Evolutionary conservation across 2,329 filamentous ascomycete genomes (phyloP).

Genomic region (Mariannaea sp.): DNA sequence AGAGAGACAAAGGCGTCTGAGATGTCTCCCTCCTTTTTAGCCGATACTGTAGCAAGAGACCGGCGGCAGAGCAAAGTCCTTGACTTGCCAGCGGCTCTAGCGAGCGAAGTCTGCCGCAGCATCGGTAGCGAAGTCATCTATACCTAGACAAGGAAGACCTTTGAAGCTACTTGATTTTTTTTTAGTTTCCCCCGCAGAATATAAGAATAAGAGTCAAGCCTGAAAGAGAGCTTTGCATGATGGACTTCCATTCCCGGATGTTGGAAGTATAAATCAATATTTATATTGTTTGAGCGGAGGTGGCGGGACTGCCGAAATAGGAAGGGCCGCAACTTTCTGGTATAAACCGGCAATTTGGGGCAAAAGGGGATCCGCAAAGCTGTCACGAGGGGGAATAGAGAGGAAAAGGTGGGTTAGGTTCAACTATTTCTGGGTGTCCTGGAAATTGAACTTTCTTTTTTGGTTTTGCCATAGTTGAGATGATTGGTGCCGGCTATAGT

Average conservation of each 20-base stretch:
- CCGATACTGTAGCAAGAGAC: conserved; percentile 21
- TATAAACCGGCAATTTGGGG: conserved; percentile 13
- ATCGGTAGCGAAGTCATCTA: conserved; percentile 21
- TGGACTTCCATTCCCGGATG: neutral
- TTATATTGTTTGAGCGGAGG: conserved; percentile 27
- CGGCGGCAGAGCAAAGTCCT: conserved; percentile 25
- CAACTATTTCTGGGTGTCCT: neutral
- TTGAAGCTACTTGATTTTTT: no score
- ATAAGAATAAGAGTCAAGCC: neutral
- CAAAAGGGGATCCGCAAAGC: conserved; percentile 4
- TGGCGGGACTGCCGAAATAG: conserved; percentile 38
- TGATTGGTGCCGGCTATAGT: no score
- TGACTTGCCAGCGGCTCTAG: conserved; percentile 16
- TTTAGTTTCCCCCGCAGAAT: no score
- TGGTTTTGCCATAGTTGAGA: no score
- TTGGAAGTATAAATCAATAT: conserved; percentile 15
- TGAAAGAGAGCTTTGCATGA: neutral
- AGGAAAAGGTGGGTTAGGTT: no score
- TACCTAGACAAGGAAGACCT: neutral
- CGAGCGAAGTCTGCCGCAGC: conserved; percentile 31
- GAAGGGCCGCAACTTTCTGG: conserved; percentile 34
- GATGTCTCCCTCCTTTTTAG: conserved; percentile 64
- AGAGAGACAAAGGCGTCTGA: conserved; percentile 66
- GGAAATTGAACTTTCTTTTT: no score
- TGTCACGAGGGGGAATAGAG: conserved; percentile 1